Conservation (phyloP, 2,329 filamentous ascomycete species). For the Sporothrix brunneoviolacea region DNA sequence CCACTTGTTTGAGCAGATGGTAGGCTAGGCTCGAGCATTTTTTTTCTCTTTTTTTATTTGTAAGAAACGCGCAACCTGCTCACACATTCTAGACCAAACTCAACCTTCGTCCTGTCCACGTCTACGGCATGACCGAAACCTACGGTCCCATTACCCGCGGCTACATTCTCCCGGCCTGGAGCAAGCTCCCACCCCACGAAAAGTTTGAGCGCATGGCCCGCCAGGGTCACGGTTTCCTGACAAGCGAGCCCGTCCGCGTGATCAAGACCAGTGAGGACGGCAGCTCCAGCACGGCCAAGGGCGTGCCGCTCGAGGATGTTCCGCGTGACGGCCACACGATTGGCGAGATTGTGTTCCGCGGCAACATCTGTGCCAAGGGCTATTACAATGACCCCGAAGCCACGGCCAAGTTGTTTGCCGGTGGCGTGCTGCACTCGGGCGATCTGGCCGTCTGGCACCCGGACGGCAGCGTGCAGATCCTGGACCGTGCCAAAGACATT, state of each 20-base stretch:
- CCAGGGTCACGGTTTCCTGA: constrained; percentile 87
- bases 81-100: constrained; percentile 48
- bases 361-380: constrained; percentile 86
- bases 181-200: constrained; percentile 63
- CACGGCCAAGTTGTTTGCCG: constrained; percentile 78
- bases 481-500: constrained; percentile 93
- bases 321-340: constrained; percentile 43
- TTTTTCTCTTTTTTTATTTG: background rate
- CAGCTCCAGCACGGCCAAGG: background rate
- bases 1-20: constrained; percentile 92
- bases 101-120: constrained; percentile 86
- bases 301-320: constrained; percentile 46
- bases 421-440: constrained; percentile 80
- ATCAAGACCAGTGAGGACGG: constrained; percentile 67
- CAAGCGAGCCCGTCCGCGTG: constrained; percentile 71
- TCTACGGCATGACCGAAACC: constrained; percentile 83
- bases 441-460: constrained; percentile 91
- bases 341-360: constrained; percentile 62
- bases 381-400: constrained; percentile 89
- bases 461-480: constrained; percentile 84
- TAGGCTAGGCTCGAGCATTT: too few species aligned
- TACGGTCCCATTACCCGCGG: constrained; percentile 95
- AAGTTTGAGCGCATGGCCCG: constrained; percentile 87
- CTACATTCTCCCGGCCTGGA: constrained; percentile 81
- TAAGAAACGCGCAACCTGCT: too few species aligned